Evolutionary conservation across 73 alveolate species (phyloP).

Genomic region (Tetrahymena malaccensis): DNA sequence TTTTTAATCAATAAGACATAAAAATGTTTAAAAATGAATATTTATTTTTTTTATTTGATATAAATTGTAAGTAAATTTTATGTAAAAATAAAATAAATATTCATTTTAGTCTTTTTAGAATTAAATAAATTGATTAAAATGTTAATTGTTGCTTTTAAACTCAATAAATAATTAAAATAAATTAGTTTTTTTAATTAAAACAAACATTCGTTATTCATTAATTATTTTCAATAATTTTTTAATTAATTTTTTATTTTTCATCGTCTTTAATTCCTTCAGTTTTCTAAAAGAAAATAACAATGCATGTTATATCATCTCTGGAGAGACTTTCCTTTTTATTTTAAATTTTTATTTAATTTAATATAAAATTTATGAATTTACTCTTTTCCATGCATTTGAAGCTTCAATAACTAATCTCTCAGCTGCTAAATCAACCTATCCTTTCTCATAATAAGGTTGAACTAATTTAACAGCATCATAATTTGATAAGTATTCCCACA

Average conservation of each 20-base stretch:
- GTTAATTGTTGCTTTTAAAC: too few relatives aligned
- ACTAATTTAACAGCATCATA: constrained; percentile 29
- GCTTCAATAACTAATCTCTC: constrained; percentile 37
- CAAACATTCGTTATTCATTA: too few relatives aligned
- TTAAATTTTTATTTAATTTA: not conserved
- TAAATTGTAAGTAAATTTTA: too few relatives aligned
- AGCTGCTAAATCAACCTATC: constrained; percentile 26
- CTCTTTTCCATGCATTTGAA: constrained; percentile 20
- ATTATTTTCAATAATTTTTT: not conserved
- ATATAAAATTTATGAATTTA: not conserved
- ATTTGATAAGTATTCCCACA: constrained; percentile 32
- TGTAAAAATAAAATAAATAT: too few relatives aligned
- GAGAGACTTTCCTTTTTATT: not conserved
- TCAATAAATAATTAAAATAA: too few relatives aligned
- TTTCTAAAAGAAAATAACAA: constrained; percentile 4
- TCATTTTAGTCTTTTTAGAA: too few relatives aligned
- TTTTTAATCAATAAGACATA: too few relatives aligned
- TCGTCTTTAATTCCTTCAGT: not conserved
- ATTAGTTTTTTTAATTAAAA: too few relatives aligned
- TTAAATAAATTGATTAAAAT: too few relatives aligned
- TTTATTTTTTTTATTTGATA: too few relatives aligned
- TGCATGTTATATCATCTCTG: constrained; percentile 39
- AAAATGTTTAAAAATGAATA: too few relatives aligned
- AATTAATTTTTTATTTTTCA: not conserved
- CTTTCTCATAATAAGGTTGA: constrained; percentile 9